Evolutionary conservation across 1,284 basidiomycete genomes (phyloP).

Genomic region (Flammula alnicola): DNA sequence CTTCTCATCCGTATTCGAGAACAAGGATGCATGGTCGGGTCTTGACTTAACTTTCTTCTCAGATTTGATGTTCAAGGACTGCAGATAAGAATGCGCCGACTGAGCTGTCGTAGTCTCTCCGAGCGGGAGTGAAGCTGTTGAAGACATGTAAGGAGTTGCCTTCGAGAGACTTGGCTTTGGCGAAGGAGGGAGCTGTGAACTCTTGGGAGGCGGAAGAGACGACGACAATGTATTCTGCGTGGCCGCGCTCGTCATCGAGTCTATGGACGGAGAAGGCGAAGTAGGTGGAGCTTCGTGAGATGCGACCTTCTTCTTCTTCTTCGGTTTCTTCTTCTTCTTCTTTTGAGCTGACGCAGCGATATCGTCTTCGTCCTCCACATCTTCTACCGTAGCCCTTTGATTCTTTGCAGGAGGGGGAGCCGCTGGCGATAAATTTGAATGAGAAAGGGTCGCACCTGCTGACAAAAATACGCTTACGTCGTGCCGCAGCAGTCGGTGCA

Average conservation of each 20-base stretch:
- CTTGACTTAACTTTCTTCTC: conserved; percentile 76
- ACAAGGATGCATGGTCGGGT: conserved; percentile 55
- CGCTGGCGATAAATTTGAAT: background rate
- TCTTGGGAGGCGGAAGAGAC: conserved; percentile 20
- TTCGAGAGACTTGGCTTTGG: conserved; percentile 26
- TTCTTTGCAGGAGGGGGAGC: conserved; percentile 32
- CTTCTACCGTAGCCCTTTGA: conserved; percentile 62
- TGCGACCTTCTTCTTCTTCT: too few species aligned
- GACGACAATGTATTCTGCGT: conserved; percentile 5
- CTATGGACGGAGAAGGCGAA: conserved; percentile 17
- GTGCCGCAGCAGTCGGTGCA: background rate
- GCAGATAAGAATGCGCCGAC: conserved; percentile 72
- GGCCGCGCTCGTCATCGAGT: background rate
- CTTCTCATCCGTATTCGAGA: conserved; percentile 45
- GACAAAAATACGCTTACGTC: conserved; percentile 11
- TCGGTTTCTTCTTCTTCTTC: conserved; percentile 66
- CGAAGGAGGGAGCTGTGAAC: conserved; percentile 1
- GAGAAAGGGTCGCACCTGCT: background rate
- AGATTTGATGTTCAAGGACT: conserved; percentile 49
- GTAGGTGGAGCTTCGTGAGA: conserved; percentile 24
- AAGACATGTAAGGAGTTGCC: conserved; percentile 41
- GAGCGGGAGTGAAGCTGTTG: conserved; percentile 46
- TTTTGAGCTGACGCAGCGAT: conserved; percentile 48
- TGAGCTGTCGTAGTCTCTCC: conserved; percentile 56
- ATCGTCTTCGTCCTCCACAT: conserved; percentile 69